Conservation (phyloP, 495 filamentous ascomycete genomes). For the Neurospora sp. region DNA sequence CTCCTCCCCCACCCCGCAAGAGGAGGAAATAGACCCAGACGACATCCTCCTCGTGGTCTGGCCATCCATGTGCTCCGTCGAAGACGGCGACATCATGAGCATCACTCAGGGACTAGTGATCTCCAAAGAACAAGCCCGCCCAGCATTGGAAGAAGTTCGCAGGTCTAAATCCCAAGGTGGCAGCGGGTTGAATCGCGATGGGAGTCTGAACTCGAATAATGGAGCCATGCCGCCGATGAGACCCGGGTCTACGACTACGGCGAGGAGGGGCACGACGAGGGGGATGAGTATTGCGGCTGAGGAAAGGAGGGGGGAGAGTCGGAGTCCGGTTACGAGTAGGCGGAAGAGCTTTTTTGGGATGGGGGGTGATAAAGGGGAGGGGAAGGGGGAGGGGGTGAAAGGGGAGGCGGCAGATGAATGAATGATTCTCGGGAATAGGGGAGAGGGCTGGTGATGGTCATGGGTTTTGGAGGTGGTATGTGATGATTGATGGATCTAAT, state of each 20-base stretch:
- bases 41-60: constrained; percentile 28
- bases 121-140: constrained; percentile 27
- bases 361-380: neutral
- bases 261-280: neutral
- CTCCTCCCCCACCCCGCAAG: neutral
- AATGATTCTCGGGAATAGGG: no score
- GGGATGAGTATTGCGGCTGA: neutral
- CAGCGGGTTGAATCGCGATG: neutral
- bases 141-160: constrained; percentile 23
- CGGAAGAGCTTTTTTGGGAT: neutral
- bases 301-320: neutral
- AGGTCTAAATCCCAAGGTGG: neutral
- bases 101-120: constrained; percentile 28
- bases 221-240: neutral
- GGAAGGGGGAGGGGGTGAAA: neutral
- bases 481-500: neutral
- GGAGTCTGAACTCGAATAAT: neutral
- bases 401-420: no score
- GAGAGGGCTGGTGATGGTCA: no score
- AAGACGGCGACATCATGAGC: constrained; percentile 23
- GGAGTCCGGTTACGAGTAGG: neutral
- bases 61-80: constrained; percentile 29
- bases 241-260: neutral
- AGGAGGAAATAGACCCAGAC: constrained; percentile 21
- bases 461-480: no score